Conservation (phyloP, 2,329 filamentous ascomycete genomes). For the Alternaria viburni region DNA sequence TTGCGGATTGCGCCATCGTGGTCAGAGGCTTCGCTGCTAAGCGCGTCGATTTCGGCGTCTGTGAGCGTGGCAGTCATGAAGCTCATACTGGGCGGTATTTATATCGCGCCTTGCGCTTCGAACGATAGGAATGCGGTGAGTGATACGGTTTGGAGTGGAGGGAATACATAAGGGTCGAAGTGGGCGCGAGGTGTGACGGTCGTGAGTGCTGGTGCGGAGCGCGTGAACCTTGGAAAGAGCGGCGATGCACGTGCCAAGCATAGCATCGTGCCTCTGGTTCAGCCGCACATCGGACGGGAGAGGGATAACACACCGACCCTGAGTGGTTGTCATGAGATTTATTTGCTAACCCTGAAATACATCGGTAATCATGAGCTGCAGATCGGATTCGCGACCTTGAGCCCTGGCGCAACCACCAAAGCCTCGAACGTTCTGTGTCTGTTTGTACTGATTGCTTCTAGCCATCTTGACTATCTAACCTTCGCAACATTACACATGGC, state of each 20-base stretch:
- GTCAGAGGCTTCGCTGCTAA: conserved; percentile 27
- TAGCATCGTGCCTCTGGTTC: background rate
- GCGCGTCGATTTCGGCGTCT: conserved; percentile 26
- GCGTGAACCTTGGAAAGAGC: conserved; percentile 19
- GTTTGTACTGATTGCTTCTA: background rate
- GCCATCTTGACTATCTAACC: background rate
- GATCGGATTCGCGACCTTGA: background rate
- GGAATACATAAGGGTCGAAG: conserved; percentile 26
- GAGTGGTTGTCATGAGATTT: background rate
- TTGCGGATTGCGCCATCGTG: conserved; percentile 16
- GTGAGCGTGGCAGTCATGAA: conserved; percentile 32
- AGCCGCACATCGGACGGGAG: background rate
- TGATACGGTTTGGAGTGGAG: conserved; percentile 9
- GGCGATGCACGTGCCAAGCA: conserved; percentile 16
- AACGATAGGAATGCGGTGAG: conserved; percentile 14
- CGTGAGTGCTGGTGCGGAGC: conserved; percentile 16
- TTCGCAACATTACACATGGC: background rate
- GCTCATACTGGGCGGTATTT: conserved; percentile 33
- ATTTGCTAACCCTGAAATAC: background rate
- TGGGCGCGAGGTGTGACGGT: conserved; percentile 22
- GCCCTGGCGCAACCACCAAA: background rate
- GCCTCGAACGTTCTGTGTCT: background rate
- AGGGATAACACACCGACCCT: background rate
- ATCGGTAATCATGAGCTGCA: background rate
- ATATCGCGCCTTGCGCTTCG: conserved; percentile 24